phyloP scores from a whole-genome alignment of 2,329 filamentous ascomycete species.

The Esteya vermicola region DNA sequence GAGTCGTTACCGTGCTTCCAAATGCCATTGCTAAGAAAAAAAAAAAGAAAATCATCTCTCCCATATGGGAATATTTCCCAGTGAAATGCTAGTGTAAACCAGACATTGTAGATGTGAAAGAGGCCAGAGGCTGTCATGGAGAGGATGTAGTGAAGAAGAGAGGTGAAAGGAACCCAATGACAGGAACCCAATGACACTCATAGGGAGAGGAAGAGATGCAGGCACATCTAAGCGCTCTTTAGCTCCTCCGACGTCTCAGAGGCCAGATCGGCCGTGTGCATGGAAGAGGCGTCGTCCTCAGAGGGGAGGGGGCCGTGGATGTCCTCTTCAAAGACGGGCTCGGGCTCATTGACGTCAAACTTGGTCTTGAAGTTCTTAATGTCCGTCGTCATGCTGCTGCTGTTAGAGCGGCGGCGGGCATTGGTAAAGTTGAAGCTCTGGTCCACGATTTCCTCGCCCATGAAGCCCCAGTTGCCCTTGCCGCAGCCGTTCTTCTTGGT shows the following conservation, averaged over 20 bases:
- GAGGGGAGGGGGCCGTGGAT: slow-evolving; percentile 55
- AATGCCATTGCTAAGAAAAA: background rate
- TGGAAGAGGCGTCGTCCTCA: slow-evolving; percentile 40
- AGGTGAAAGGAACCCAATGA: no score
- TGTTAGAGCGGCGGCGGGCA: slow-evolving; percentile 83
- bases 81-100: no score
- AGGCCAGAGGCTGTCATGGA: no score
- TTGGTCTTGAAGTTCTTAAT: slow-evolving; percentile 85
- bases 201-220: background rate
- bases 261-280: slow-evolving; percentile 43
- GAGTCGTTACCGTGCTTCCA: background rate
- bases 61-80: no score
- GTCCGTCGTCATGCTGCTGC: slow-evolving; percentile 56
- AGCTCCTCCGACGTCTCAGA: slow-evolving; percentile 33
- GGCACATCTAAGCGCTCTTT: slow-evolving; percentile 9
- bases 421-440: slow-evolving; percentile 74
- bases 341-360: slow-evolving; percentile 79
- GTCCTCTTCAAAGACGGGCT: slow-evolving; percentile 84
- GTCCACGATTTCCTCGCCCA: slow-evolving; percentile 74
- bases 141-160: no score
- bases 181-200: no score
- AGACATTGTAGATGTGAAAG: no score
- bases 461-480: slow-evolving; percentile 83
- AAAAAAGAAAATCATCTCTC: no score
- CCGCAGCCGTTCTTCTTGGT: slow-evolving; percentile 93